Evolutionary conservation across 805 yeast species (phyloP).

Genomic region (Candida piceae): DNA sequence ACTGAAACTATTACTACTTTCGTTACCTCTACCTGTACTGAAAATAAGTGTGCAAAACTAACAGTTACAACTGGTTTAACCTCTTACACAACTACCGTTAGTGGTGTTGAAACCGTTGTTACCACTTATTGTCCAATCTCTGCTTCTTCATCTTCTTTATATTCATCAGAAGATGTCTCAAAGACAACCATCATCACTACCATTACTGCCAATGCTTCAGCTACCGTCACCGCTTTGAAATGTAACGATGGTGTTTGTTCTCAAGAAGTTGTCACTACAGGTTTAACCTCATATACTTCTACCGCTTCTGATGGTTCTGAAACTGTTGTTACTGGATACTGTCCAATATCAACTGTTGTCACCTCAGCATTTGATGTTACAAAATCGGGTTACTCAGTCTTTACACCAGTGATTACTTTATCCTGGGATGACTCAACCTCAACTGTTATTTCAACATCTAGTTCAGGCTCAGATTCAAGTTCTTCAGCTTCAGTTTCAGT

Average conservation of each 20-base stretch:
- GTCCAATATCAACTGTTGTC: slow-evolving; percentile 22
- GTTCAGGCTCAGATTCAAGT: too few relatives aligned
- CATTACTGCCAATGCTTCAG: slow-evolving; percentile 4
- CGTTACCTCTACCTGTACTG: slow-evolving; percentile 27
- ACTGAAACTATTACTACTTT: background rate
- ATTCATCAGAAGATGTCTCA: background rate
- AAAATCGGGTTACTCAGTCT: slow-evolving; percentile 1
- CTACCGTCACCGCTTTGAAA: slow-evolving; percentile 7
- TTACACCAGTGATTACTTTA: slow-evolving; percentile 4
- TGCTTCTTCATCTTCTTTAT: too few relatives aligned
- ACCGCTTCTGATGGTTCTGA: slow-evolving; percentile 27
- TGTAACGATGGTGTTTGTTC: slow-evolving; percentile 12
- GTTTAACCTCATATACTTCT: slow-evolving; percentile 17
- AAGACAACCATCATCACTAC: slow-evolving; percentile 5
- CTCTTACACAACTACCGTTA: slow-evolving; percentile 14
- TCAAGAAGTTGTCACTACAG: slow-evolving; percentile 8
- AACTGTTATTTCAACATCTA: slow-evolving; percentile 1
- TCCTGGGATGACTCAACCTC: slow-evolving; percentile 2
- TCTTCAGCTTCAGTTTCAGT: slow-evolving; percentile 13
- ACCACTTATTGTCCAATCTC: slow-evolving; percentile 32
- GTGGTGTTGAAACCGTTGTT: slow-evolving; percentile 12
- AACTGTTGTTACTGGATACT: slow-evolving; percentile 34
- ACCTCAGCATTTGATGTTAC: slow-evolving; percentile 8
- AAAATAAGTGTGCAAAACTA: slow-evolving; percentile 25
- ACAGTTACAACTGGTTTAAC: slow-evolving; percentile 19